Conservation (phyloP, 352 stramenopile genomes). For the Blastocystis sp. region DNA sequence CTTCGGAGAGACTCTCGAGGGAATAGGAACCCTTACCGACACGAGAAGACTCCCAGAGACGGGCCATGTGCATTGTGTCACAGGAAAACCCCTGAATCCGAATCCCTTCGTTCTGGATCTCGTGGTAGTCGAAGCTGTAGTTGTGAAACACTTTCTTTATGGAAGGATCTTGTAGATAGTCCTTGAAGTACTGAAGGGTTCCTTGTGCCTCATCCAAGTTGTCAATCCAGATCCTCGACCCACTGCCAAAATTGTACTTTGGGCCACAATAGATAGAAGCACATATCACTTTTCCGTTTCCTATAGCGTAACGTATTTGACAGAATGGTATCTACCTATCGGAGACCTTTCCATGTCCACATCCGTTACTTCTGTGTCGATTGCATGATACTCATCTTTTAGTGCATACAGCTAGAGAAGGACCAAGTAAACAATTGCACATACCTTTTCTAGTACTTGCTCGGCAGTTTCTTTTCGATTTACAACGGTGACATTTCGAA, state of each 20-base stretch:
- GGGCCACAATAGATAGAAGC: slow-evolving; percentile 88
- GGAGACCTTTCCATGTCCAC: slow-evolving; percentile 57
- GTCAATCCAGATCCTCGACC: slow-evolving; percentile 79
- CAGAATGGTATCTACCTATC: not conserved
- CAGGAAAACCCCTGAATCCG: slow-evolving; percentile 81
- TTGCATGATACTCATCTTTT: slow-evolving; percentile 58
- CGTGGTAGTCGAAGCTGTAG: slow-evolving; percentile 97
- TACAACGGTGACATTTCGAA: slow-evolving; percentile 48
- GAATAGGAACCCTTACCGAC: slow-evolving; percentile 74
- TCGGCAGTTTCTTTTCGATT: slow-evolving; percentile 48
- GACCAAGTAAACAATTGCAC: not conserved
- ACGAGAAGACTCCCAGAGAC: slow-evolving; percentile 74
- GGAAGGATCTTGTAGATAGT: slow-evolving; percentile 81
- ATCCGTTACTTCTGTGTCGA: slow-evolving; percentile 52
- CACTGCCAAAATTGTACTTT: slow-evolving; percentile 90
- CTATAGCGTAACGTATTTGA: slow-evolving; percentile 66
- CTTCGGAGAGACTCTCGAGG: slow-evolving; percentile 83
- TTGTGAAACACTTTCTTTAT: slow-evolving; percentile 89
- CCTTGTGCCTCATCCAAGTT: slow-evolving; percentile 79
- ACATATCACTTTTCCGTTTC: slow-evolving; percentile 93
- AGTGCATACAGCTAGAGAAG: not conserved
- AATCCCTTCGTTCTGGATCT: slow-evolving; percentile 92
- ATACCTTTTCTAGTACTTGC: slow-evolving; percentile 31
- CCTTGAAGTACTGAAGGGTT: slow-evolving; percentile 75
- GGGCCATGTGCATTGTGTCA: slow-evolving; percentile 99